A percentile compares a stretch with the other conserved stretches of the same genome.
These are phyloP conservation scores for Penicillium paradoxum DNA, from an alignment of 495 filamentous ascomycete species.

Conservation along the genomic window DNA sequence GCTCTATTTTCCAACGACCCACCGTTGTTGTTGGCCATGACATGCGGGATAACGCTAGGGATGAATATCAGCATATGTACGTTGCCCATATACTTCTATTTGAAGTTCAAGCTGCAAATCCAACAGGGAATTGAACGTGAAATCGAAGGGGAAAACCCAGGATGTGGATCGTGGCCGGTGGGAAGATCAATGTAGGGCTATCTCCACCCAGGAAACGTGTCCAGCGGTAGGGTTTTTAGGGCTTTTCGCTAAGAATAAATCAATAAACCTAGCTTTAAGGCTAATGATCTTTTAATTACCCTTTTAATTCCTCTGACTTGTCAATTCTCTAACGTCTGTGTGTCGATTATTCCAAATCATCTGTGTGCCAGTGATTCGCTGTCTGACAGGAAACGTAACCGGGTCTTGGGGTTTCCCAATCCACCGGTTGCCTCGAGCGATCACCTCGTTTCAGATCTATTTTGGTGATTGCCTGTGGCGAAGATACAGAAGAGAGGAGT, in stretches of 20 bases:
- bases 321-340: conserved; percentile 20
- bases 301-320: conserved; percentile 15
- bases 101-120: neutral
- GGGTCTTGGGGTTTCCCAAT: conserved; percentile 36
- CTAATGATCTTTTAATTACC: no score
- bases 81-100: neutral
- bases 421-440: conserved; percentile 32
- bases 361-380: no score
- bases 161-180: no score
- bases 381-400: conserved; percentile 35
- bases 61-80: neutral
- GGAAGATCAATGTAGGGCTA: neutral
- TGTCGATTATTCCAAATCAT: no score
- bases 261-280: neutral
- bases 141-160: neutral
- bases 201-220: conserved; percentile 6
- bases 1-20: conserved; percentile 27
- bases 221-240: neutral
- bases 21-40: neutral
- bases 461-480: conserved; percentile 3
- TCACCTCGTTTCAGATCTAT: conserved; percentile 19
- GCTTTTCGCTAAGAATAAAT: conserved; percentile 1
- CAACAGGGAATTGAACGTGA: neutral
- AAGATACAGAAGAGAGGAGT: neutral
- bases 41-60: neutral